Base-by-base conservation (phyloP, 768 basidiomycete species). In the Boletus fagicola region DNA sequence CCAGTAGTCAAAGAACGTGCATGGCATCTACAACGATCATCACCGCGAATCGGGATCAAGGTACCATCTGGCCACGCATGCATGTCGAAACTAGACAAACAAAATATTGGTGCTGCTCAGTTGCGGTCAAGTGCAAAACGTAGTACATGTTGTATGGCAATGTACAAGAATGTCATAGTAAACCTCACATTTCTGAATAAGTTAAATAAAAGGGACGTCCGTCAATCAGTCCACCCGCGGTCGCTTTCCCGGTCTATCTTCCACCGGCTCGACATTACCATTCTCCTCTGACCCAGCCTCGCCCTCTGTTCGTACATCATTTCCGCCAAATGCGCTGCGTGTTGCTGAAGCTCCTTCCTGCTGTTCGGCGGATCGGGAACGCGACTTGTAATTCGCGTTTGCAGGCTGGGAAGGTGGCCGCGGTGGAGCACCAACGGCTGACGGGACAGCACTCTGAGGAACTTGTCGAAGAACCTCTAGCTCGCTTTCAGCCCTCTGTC, bases 401-500 rank as follows among this genome's bases (percentile, higher is more conserved):
- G 31, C 58, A 30, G 63, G 57, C 18, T 56, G 64, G 24, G 67
- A 62, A 18, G 62, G n/a, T 40, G 70, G 59, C 12, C 66, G 65
- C 13, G 60, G 53, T 20, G 55, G 53, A 8, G 30, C 42, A 26
- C 53, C 61, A 1, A 52, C 18, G 35, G 43, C 28, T 15, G 60
- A 24, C 2, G 44, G 4, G 35, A 65, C 30, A 5, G 28, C 39
- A 15, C 56, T 49, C 47, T 64, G 70, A 12, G 71, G 59, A 8
- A 69, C 73, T 35, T 76, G 79, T 22, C 80, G 75, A 18, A 88
- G 67, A 35, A 77, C 74, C 49, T 85, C 82, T 15, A 90, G 72
- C 67, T 91, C 89, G n/a, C 72, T 74, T 72, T 90, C 87, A 0
- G 81, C 75, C 36, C 86, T 74, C 69, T 82, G 76, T 33, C 87